A percentile compares a stretch with the other conserved stretches of the same genome.
Evolutionary conservation across 2,329 filamentous ascomycete genomes (phyloP).

Genomic region (Aspergillus felis): DNA sequence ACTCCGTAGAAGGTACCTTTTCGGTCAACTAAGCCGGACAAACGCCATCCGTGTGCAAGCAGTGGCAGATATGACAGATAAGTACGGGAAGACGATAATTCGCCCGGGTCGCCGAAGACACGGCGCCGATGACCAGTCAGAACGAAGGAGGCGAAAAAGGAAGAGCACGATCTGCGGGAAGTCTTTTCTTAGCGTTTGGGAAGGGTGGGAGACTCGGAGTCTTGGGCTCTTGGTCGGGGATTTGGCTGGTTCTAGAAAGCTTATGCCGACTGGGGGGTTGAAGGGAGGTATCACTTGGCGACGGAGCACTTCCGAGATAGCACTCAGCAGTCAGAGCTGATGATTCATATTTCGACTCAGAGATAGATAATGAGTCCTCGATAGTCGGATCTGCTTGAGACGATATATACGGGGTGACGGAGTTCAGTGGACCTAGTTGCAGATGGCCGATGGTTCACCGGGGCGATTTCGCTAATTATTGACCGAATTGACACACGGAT

Average conservation of each 20-base stretch:
- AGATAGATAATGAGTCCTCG: not conserved
- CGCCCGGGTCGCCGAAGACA: slow-evolving; percentile 3
- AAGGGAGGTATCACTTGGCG: not conserved
- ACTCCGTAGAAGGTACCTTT: too few relatives aligned
- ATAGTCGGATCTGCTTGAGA: not conserved
- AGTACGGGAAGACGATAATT: slow-evolving; percentile 1
- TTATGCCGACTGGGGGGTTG: not conserved
- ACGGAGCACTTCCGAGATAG: not conserved
- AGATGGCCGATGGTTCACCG: too few relatives aligned
- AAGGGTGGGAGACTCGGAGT: too few relatives aligned
- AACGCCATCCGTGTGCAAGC: slow-evolving; percentile 3
- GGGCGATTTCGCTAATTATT: not conserved
- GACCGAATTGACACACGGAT: not conserved
- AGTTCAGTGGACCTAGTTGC: too few relatives aligned
- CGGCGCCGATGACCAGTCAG: slow-evolving; percentile 9
- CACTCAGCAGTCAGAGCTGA: not conserved
- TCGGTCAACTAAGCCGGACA: not conserved
- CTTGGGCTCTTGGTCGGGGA: too few relatives aligned
- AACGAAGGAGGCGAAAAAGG: not conserved
- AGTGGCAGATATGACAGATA: not conserved
- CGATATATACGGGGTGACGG: not conserved
- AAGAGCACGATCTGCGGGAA: not conserved
- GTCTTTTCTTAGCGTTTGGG: not conserved
- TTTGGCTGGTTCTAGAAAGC: not conserved
- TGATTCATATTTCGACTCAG: not conserved